Evolutionary conservation across 768 basidiomycete species (phyloP), one percentile per base, ranked within the genome.

Genomic region (Suillus placidus): DNA sequence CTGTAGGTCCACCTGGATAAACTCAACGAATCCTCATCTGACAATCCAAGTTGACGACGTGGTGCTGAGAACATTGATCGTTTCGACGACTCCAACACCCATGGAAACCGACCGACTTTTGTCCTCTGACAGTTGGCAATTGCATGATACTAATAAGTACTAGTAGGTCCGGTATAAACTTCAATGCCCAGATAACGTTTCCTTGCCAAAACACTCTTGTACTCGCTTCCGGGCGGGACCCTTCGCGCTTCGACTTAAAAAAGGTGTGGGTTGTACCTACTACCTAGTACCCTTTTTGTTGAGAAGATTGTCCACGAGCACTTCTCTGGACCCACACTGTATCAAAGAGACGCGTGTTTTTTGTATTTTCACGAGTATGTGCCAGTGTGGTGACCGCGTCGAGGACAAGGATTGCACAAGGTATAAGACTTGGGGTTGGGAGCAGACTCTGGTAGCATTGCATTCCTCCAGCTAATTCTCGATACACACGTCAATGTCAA

Each of bases 311-410:
- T 26, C 18, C 26, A 13, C 14, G 18, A 60, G 58, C 40, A 30
- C 58, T 18, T 60, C 57, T 60, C 18, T 60, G 58, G 58, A 60
- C 58, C 58, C 30, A 60, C 58, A 60, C 40, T 60, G 58, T 60
- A 60, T 42, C 58, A 42, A 42, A 32, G 38, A 42, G 26, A 30
- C 30, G 23, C 2, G 14, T 40, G 38, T 18, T 32, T 51, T 35
- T 60, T 60, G 40, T 60, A 42, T 42, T 32, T 30, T 60, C 18
- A 7, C 26, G 57, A 60, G 16, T 18, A 60, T 26, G 26, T 30
- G 57, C 38, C 18, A 18, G 18, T 14, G 30, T 60, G 26, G 58
- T 30, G 38, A 42, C 58, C 58, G 58, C 18, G 26, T 60, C 12
- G 18, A 42, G 58, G 18, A 60, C 58, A 60, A 60, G 16, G 38